Evolutionary conservation across 2,329 filamentous ascomycete species (phyloP).

Genomic region (Fusarium nelsonii): DNA sequence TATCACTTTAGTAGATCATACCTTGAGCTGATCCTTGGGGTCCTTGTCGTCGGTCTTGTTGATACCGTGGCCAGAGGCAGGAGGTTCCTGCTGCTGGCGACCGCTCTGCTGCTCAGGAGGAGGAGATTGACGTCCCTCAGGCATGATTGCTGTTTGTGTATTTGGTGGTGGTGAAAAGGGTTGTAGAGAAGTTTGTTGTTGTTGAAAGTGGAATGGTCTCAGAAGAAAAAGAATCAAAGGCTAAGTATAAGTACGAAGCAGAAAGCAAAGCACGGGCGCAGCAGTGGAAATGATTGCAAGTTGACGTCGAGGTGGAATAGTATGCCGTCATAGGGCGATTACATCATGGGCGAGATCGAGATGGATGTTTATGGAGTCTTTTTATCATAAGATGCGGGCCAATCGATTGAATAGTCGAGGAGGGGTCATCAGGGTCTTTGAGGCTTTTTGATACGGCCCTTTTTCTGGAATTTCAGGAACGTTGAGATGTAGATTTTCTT

Average conservation of each 20-base stretch:
- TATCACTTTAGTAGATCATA: conserved; percentile 45
- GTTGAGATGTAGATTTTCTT: not conserved
- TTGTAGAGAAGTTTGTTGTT: not conserved
- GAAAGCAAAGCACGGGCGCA: not conserved
- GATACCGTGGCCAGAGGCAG: conserved; percentile 69
- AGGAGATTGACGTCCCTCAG: conserved; percentile 82
- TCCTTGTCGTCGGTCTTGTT: conserved; percentile 63
- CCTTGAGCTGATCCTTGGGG: conserved; percentile 64
- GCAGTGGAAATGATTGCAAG: conserved; percentile 30
- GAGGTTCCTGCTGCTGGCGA: conserved; percentile 70
- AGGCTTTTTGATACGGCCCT: not conserved
- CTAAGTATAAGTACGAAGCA: conserved; percentile 26
- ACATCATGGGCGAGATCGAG: conserved; percentile 46
- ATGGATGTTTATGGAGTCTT: conserved; percentile 19
- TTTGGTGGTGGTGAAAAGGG: conserved; percentile 5
- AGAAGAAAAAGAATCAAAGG: not conserved
- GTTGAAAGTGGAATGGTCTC: conserved; percentile 10
- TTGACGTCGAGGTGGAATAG: conserved; percentile 44
- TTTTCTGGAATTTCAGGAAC: conserved; percentile 19
- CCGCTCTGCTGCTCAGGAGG: conserved; percentile 76
- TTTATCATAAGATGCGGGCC: not conserved
- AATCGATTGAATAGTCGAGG: not conserved
- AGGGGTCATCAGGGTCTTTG: not conserved
- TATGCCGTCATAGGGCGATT: conserved; percentile 48
- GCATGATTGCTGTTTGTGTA: conserved; percentile 66